These are phyloP conservation scores for Heterobasidion irregulare DNA, from an alignment of 1,284 basidiomycete genomes.

Conservation along the genomic window DNA sequence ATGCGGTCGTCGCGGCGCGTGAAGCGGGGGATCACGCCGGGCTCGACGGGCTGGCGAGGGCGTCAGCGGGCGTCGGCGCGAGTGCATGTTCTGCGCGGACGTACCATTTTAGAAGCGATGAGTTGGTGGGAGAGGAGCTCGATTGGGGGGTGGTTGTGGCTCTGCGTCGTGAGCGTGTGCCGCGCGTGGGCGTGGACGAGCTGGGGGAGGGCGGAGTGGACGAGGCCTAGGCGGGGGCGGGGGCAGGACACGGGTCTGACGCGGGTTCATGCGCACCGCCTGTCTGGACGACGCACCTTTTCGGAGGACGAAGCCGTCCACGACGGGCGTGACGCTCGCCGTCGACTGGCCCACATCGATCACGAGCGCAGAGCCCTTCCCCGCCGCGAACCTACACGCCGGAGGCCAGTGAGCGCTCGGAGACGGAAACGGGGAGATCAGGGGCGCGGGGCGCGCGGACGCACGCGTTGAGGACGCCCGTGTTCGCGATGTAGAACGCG, in stretches of 20 bases:
- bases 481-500: constrained; percentile 96
- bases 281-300: constrained; percentile 54
- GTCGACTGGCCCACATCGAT: constrained; percentile 89
- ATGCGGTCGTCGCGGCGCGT: constrained; percentile 69
- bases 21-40: constrained; percentile 52
- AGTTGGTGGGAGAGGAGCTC: constrained; percentile 81
- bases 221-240: constrained; percentile 41
- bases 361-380: constrained; percentile 92
- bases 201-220: constrained; percentile 65
- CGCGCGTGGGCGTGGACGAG: constrained; percentile 70
- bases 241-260: background rate
- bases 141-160: constrained; percentile 42
- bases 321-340: constrained; percentile 89
- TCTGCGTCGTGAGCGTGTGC: constrained; percentile 47
- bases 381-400: constrained; percentile 77
- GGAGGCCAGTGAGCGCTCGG: background rate
- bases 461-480: constrained; percentile 91
- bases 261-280: background rate
- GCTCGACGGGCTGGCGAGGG: constrained; percentile 48
- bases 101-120: constrained; percentile 70
- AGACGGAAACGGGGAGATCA: background rate
- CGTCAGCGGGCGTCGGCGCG: background rate
- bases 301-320: constrained; percentile 95
- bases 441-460: constrained; percentile 22
- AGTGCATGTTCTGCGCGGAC: constrained; percentile 5